Evolutionary conservation across 805 yeast species (phyloP).

Genomic region (Ogataea pilisensis): DNA sequence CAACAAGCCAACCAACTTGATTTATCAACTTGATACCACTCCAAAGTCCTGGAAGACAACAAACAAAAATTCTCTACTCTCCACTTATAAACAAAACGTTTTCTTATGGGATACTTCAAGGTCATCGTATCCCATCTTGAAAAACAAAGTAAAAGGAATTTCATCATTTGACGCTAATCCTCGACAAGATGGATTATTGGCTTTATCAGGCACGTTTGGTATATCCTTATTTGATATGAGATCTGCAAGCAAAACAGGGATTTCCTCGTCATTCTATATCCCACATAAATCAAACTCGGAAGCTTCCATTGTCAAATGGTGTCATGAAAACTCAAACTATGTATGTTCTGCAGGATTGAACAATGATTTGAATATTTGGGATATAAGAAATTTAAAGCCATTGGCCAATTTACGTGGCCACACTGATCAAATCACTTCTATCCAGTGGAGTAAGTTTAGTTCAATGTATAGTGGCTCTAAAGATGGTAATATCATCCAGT

Average conservation of each 20-base stretch:
- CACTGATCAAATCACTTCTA: conserved; percentile 45
- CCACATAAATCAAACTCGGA: conserved; percentile 32
- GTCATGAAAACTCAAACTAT: conserved; percentile 51
- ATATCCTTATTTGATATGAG: conserved; percentile 71
- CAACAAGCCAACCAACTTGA: conserved; percentile 21
- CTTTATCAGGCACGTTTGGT: conserved; percentile 69
- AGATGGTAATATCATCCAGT: conserved; percentile 65
- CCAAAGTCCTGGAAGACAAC: conserved; percentile 40
- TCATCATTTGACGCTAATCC: conserved; percentile 47
- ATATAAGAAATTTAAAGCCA: conserved; percentile 56
- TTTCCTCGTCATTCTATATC: conserved; percentile 36
- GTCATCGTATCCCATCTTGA: conserved; percentile 54
- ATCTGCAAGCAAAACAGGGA: conserved; percentile 30
- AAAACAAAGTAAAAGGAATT: conserved; percentile 49
- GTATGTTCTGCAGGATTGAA: conserved; percentile 63
- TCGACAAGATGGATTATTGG: conserved; percentile 47
- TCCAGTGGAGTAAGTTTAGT: conserved; percentile 50
- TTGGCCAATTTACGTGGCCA: conserved; percentile 55
- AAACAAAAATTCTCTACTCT: conserved; percentile 44
- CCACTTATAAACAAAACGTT: conserved; percentile 64
- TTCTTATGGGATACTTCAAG: conserved; percentile 74
- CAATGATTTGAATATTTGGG: conserved; percentile 63
- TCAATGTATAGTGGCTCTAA: conserved; percentile 52
- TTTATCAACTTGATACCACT: conserved; percentile 35
- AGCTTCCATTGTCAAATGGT: conserved; percentile 57